Evolutionary conservation across 2,329 filamentous ascomycete genomes (phyloP).

Genomic region (Mycosphaerella arachidis): DNA sequence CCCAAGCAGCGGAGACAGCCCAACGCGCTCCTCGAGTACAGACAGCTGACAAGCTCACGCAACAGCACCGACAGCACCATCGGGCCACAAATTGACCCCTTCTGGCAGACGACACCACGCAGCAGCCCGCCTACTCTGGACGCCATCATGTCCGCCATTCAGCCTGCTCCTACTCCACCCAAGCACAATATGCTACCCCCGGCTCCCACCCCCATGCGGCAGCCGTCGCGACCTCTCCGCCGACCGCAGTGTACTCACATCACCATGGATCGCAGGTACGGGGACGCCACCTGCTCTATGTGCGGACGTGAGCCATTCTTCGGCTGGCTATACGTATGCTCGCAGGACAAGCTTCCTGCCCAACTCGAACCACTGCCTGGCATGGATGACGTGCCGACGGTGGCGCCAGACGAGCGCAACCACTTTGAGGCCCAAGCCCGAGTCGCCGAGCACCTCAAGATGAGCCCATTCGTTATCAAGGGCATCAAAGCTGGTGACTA

Average conservation of each 20-base stretch:
- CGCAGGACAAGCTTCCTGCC: constrained; percentile 50
- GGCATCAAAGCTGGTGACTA: constrained; percentile 43
- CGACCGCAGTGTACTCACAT: constrained; percentile 59
- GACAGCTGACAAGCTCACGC: background rate
- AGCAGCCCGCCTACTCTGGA: constrained; percentile 9
- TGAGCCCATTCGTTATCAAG: constrained; percentile 40
- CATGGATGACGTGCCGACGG: constrained; percentile 8
- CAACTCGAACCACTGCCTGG: constrained; percentile 11
- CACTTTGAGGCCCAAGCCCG: constrained; percentile 22
- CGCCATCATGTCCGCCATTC: constrained; percentile 20
- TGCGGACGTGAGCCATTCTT: constrained; percentile 55
- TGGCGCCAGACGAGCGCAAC: constrained; percentile 15
- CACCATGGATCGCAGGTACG: constrained; percentile 63
- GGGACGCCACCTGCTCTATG: constrained; percentile 50
- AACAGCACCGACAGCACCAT: background rate
- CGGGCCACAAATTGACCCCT: constrained; percentile 11
- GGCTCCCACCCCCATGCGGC: background rate
- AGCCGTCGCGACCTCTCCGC: constrained; percentile 3
- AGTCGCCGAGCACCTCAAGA: constrained; percentile 26
- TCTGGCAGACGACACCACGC: constrained; percentile 20
- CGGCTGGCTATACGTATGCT: constrained; percentile 72
- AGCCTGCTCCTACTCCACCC: background rate
- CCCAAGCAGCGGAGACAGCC: background rate
- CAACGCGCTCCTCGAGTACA: background rate
- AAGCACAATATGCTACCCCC: background rate